Evolutionary conservation across 495 filamentous ascomycete genomes (phyloP).

Genomic region (Hyaloscypha variabilis): DNA sequence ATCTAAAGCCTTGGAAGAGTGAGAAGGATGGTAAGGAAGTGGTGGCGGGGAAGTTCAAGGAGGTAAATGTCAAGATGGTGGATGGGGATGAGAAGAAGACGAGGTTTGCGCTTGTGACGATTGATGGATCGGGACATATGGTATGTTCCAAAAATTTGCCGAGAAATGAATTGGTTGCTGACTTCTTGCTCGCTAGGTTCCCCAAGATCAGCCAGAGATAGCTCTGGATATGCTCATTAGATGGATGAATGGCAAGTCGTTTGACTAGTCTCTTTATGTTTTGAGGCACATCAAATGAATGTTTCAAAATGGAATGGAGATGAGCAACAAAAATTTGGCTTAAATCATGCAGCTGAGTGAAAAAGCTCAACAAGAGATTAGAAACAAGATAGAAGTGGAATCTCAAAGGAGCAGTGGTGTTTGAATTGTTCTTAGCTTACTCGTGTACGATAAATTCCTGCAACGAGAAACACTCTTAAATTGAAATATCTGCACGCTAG

Average conservation of each 20-base stretch:
- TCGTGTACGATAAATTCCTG: too few species aligned
- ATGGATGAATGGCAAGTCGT: conserved; percentile 35
- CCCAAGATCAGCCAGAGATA: conserved; percentile 41
- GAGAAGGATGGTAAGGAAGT: conserved; percentile 22
- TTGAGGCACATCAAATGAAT: too few species aligned
- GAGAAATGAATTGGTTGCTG: not conserved
- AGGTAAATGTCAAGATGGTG: conserved; percentile 20
- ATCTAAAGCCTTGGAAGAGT: conserved; percentile 39
- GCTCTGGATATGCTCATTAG: conserved; percentile 40
- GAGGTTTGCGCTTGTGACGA: conserved; percentile 24
- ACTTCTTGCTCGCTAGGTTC: conserved; percentile 31
- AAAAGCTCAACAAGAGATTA: too few species aligned
- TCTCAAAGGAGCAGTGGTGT: too few species aligned
- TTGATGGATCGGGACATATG: conserved; percentile 25
- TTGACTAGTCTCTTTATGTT: too few species aligned
- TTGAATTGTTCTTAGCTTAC: too few species aligned
- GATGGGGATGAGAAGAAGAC: conserved; percentile 20
- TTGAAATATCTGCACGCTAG: too few species aligned
- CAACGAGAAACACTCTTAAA: too few species aligned
- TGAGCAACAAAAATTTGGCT: too few species aligned
- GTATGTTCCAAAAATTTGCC: not conserved
- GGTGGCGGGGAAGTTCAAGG: conserved; percentile 21
- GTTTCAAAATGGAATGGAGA: too few species aligned
- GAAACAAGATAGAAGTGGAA: too few species aligned
- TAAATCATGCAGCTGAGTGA: too few species aligned